Conservation (phyloP, 139 green algal species). For the Tetraselmis striata region DNA sequence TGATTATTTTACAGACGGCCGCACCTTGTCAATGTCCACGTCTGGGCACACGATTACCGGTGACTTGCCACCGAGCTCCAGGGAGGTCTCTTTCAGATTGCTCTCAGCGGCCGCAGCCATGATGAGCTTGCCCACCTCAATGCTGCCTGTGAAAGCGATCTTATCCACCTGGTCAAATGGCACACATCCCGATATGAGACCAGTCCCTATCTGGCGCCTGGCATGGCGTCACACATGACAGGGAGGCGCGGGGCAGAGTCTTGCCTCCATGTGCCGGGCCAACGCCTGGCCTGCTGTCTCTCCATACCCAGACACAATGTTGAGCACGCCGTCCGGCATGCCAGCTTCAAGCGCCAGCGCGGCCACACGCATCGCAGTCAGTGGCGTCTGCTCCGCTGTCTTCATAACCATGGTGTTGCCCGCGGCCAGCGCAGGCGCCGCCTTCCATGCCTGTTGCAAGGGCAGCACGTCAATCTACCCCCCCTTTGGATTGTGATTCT, state of each 20-base stretch:
- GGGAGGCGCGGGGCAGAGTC: too few species aligned
- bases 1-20: too few species aligned
- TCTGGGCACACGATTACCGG: slow-evolving; percentile 56
- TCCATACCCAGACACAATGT: slow-evolving; percentile 60
- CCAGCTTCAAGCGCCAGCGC: slow-evolving; percentile 61
- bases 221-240: too few species aligned
- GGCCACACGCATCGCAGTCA: slow-evolving; percentile 52
- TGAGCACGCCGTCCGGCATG: slow-evolving; percentile 62
- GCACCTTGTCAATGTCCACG: slow-evolving; percentile 40
- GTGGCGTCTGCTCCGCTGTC: slow-evolving; percentile 47
- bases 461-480: too few species aligned
- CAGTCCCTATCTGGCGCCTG: too few species aligned
- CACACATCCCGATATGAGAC: too few species aligned
- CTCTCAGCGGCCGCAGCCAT: slow-evolving; percentile 41
- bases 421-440: slow-evolving; percentile 45
- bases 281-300: slow-evolving; percentile 50
- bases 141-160: slow-evolving; percentile 72
- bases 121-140: slow-evolving; percentile 54
- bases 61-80: slow-evolving; percentile 72
- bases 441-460: too few species aligned
- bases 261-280: slow-evolving; percentile 34
- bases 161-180: too few species aligned
- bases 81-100: slow-evolving; percentile 42
- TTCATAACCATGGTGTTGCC: slow-evolving; percentile 51
- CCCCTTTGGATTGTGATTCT: too few species aligned